Conservation (phyloP, 495 filamentous ascomycete species). For the Aspergillus nanangensis region DNA sequence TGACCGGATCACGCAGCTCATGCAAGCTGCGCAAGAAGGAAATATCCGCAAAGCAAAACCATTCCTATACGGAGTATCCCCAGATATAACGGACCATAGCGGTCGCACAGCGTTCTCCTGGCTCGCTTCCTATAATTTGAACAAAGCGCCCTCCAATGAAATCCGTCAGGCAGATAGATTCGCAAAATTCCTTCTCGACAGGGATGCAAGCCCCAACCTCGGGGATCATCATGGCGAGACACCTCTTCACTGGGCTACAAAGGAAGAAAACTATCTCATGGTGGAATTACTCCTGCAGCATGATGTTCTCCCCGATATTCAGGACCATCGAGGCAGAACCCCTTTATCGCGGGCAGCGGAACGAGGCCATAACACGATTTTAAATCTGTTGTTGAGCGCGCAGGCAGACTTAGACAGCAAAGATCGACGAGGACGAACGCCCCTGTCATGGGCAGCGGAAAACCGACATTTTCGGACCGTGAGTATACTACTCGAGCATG, state of each 20-base stretch:
- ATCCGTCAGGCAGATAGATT: not conserved
- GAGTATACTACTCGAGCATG: constrained; percentile 6
- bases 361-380: constrained; percentile 3
- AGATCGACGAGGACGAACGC: constrained; percentile 10
- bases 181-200: constrained; percentile 10
- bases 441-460: constrained; percentile 13
- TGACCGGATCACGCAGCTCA: constrained; percentile 2
- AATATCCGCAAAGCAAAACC: constrained; percentile 1
- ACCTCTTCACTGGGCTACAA: constrained; percentile 14
- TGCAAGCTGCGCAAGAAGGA: constrained; percentile 7
- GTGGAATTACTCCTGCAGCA: constrained; percentile 12
- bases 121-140: constrained; percentile 14
- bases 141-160: not conserved
- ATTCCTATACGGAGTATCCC: constrained; percentile 11
- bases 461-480: constrained; percentile 11
- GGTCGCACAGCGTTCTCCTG: constrained; percentile 25
- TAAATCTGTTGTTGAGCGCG: constrained; percentile 11
- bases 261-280: constrained; percentile 6
- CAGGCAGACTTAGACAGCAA: constrained; percentile 10
- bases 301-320: constrained; percentile 4
- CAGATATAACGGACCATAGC: constrained; percentile 16
- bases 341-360: constrained; percentile 13
- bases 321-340: constrained; percentile 12
- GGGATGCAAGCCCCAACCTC: constrained; percentile 6
- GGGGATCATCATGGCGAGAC: constrained; percentile 9